Evolutionary conservation across 371 early-diverging fungal genomes (phyloP).

Genomic region (Syncephalis fuscata): DNA sequence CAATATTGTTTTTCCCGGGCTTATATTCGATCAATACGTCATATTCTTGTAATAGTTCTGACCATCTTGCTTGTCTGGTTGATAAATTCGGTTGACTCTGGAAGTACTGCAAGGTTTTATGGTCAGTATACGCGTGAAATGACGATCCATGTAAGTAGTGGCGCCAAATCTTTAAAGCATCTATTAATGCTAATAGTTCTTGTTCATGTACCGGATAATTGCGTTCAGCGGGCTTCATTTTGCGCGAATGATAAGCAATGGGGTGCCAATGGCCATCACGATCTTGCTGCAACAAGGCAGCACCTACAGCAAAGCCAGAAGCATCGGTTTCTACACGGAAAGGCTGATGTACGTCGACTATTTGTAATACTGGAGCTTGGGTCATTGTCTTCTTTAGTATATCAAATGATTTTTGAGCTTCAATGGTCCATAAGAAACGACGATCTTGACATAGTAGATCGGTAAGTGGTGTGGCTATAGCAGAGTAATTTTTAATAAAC

Average conservation of each 20-base stretch:
- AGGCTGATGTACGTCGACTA: constrained; percentile 9
- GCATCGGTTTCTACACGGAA: constrained; percentile 27
- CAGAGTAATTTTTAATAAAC: constrained; percentile 22
- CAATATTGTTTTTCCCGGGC: too few relatives aligned
- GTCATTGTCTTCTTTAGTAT: constrained; percentile 15
- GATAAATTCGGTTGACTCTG: too few relatives aligned
- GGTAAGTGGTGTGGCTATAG: constrained; percentile 20
- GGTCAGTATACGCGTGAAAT: too few relatives aligned
- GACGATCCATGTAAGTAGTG: too few relatives aligned
- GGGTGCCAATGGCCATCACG: constrained; percentile 4
- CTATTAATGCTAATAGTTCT: too few relatives aligned
- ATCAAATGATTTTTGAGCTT: constrained; percentile 15
- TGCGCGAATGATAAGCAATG: constrained; percentile 4
- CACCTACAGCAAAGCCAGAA: constrained; percentile 22
- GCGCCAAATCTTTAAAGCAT: too few relatives aligned
- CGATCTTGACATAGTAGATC: constrained; percentile 13
- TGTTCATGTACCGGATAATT: too few relatives aligned
- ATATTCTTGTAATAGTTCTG: too few relatives aligned
- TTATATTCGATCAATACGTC: too few relatives aligned
- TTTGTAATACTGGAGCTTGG: constrained; percentile 12
- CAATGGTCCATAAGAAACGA: constrained; percentile 17
- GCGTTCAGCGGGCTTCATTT: constrained; percentile 4
- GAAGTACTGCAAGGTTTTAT: too few relatives aligned
- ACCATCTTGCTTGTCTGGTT: too few relatives aligned
- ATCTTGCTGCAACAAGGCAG: constrained; percentile 17